phyloP scores from a whole-genome alignment of 345 rosid genomes.

The Salix purpurea region DNA sequence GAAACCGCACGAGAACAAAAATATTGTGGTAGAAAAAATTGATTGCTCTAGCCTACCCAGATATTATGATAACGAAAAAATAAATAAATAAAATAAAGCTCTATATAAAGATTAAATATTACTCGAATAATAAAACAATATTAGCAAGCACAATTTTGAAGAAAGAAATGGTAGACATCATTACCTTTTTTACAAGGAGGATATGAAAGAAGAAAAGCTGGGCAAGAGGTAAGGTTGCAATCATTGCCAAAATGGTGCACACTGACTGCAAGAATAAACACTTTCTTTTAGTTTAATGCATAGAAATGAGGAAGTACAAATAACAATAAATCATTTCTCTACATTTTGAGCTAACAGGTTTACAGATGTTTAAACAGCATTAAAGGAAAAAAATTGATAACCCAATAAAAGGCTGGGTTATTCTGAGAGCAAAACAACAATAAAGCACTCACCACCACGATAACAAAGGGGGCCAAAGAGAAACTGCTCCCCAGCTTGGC shows the following conservation, averaged over 20 bases:
- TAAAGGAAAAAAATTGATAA: neutral
- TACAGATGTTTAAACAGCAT: neutral
- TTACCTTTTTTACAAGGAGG: conserved; percentile 88
- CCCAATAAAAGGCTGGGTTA: neutral
- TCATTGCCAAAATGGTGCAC: conserved; percentile 88
- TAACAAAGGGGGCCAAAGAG: conserved; percentile 78
- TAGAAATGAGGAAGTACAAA: neutral
- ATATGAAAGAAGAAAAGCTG: conserved; percentile 97
- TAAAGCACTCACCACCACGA: conserved; percentile 74
- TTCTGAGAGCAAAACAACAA: neutral
- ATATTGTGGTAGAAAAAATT: neutral
- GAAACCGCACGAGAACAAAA: neutral
- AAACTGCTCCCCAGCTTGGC: conserved; percentile 94
- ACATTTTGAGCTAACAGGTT: neutral
- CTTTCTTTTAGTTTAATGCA: neutral
- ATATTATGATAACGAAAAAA: neutral
- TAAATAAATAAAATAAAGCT: too few species aligned
- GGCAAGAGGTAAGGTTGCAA: conserved; percentile 89
- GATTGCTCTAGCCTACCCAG: neutral
- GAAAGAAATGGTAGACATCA: neutral
- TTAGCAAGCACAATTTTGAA: neutral
- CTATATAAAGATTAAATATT: neutral
- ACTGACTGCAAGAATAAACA: conserved; percentile 45
- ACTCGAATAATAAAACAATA: neutral
- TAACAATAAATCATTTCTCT: neutral